Percentiles rank a stretch among this genome's conserved stretches.
Conservation (phyloP, 1,284 basidiomycete genomes). For the Rhodotorula sp. region DNA sequence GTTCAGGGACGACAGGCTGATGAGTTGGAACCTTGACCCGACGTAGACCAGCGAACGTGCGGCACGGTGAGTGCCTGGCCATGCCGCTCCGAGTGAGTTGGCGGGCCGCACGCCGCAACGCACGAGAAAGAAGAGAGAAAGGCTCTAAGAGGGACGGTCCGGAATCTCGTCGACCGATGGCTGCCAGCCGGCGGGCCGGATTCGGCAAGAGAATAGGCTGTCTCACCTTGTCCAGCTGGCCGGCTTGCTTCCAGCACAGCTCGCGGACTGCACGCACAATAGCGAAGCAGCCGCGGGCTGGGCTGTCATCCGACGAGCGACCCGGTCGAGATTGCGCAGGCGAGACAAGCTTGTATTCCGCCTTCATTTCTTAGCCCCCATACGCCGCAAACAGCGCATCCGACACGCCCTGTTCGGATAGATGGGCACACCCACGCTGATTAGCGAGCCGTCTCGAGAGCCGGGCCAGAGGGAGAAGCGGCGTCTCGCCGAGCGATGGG, state of each 20-base stretch:
- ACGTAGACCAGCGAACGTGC: neutral
- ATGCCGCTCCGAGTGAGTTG: neutral
- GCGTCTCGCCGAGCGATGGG: neutral
- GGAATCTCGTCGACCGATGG: neutral
- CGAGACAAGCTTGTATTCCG: slow-evolving; percentile 4
- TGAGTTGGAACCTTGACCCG: neutral
- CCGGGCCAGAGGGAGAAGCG: neutral
- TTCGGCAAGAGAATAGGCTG: neutral
- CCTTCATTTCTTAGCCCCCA: neutral
- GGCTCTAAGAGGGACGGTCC: neutral
- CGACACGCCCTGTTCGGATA: slow-evolving; percentile 27
- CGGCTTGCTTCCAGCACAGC: neutral
- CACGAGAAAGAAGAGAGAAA: neutral
- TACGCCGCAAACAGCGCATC: slow-evolving; percentile 37
- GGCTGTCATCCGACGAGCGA: neutral
- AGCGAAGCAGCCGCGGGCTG: neutral
- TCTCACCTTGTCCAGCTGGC: neutral
- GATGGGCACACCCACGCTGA: neutral
- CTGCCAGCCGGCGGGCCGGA: neutral
- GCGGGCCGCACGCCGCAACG: neutral
- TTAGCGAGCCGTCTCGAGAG: neutral
- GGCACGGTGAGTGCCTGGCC: slow-evolving; percentile 3
- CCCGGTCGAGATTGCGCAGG: neutral
- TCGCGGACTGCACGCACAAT: neutral
- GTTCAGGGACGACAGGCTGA: neutral